Conservation (phyloP, 306 rosid genomes). For the Quercus alba region DNA sequence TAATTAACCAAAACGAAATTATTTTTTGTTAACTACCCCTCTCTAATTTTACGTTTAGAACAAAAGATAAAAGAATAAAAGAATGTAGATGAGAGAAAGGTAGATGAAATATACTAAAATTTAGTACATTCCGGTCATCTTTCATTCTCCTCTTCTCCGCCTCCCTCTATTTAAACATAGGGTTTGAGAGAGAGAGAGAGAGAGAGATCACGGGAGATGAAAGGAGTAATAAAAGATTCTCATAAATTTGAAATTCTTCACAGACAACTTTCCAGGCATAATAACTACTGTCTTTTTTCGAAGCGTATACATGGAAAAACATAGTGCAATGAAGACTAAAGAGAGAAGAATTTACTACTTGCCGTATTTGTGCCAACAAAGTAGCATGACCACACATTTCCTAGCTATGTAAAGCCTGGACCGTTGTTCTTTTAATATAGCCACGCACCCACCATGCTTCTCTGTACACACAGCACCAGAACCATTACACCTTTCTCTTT, state of each 20-base stretch:
- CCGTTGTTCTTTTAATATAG: slow-evolving; percentile 26
- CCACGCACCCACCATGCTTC: slow-evolving; percentile 32
- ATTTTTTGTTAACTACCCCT: no score
- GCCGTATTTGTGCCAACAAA: slow-evolving; percentile 45
- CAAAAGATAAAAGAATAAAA: no score
- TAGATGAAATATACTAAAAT: no score
- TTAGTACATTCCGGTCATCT: no score
- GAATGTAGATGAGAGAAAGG: no score
- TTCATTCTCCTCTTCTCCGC: no score
- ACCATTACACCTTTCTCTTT: not conserved
- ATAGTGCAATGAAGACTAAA: not conserved
- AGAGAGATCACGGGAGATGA: no score
- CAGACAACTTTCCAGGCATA: not conserved
- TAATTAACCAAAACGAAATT: not conserved
- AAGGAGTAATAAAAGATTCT: not conserved
- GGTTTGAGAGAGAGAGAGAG: not conserved
- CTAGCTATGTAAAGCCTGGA: slow-evolving; percentile 43
- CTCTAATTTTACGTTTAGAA: no score
- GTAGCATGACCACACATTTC: slow-evolving; percentile 31
- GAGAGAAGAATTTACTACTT: slow-evolving; percentile 4
- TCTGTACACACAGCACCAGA: not conserved
- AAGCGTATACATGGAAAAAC: not conserved
- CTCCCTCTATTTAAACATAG: no score
- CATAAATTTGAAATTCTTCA: not conserved
- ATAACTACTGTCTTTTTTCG: not conserved